Percentiles rank a stretch among this genome's conserved stretches.
These are phyloP conservation scores for Euphorbia peplus DNA, from an alignment of 345 rosid genomes.

Conservation along the genomic window DNA sequence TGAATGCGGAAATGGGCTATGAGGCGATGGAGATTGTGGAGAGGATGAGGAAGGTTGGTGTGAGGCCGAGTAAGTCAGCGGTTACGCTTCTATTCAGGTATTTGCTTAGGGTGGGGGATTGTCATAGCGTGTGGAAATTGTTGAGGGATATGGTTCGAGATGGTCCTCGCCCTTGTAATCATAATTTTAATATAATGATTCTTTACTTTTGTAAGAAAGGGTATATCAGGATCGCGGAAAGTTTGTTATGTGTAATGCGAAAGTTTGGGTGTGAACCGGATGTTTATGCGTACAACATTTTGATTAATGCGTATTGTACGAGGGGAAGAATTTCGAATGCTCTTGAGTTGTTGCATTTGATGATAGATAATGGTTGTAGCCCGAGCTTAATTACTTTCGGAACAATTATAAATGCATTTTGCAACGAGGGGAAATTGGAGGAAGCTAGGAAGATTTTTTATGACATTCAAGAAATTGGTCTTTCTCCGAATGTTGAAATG, in stretches of 20 bases:
- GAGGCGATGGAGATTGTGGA: conserved; percentile 45
- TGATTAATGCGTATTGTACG: conserved; percentile 53
- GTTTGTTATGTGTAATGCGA: conserved; percentile 52
- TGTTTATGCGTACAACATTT: conserved; percentile 52
- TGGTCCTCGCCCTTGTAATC: conserved; percentile 54
- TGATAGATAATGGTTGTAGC: conserved; percentile 51
- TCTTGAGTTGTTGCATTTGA: conserved; percentile 41
- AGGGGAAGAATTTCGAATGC: conserved; percentile 44
- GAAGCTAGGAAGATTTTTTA: conserved; percentile 52
- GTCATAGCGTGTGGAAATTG: conserved; percentile 59
- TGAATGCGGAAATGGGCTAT: conserved; percentile 39
- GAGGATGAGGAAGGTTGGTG: conserved; percentile 50
- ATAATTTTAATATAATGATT: conserved; percentile 46
- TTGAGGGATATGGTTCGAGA: conserved; percentile 49
- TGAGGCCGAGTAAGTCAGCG: conserved; percentile 56
- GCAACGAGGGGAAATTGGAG: conserved; percentile 52
- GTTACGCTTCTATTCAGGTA: conserved; percentile 46
- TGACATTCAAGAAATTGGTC: conserved; percentile 40
- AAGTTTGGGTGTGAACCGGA: conserved; percentile 56
- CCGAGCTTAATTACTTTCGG: conserved; percentile 50
- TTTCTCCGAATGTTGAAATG: conserved; percentile 41
- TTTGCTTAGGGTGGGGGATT: conserved; percentile 58
- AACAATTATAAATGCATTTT: conserved; percentile 51
- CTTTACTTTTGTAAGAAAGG: conserved; percentile 62
- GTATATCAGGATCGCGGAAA: conserved; percentile 42